A percentile compares a stretch with the other conserved stretches of the same genome.
Evolutionary conservation across 192 early-diverging fungal species (phyloP).

Genomic region (Coemansia sp.): DNA sequence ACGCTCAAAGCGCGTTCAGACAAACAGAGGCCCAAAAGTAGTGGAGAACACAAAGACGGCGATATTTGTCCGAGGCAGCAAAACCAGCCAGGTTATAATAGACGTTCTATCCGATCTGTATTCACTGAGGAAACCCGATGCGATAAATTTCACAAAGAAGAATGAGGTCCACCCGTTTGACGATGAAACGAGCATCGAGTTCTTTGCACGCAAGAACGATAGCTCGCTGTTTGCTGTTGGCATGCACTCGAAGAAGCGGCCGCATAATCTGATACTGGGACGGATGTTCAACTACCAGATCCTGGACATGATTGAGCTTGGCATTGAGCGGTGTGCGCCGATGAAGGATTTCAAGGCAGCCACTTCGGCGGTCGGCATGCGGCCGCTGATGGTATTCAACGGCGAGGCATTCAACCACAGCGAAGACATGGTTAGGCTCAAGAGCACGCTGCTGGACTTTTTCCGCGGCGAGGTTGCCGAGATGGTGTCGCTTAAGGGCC

Average conservation of each 20-base stretch:
- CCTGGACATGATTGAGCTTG: constrained; percentile 95
- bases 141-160: constrained; percentile 87
- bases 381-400: constrained; percentile 87
- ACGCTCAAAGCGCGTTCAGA: constrained; percentile 79
- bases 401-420: constrained; percentile 83
- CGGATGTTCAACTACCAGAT: constrained; percentile 93
- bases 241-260: constrained; percentile 94
- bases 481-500: constrained; percentile 78
- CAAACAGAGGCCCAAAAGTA: constrained; percentile 87
- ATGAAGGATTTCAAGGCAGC: constrained; percentile 74
- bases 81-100: constrained; percentile 81
- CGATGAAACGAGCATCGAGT: constrained; percentile 86
- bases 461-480: constrained; percentile 81
- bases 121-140: constrained; percentile 87
- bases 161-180: constrained; percentile 98
- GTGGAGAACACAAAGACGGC: constrained; percentile 91
- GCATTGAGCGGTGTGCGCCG: constrained; percentile 68
- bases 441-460: constrained; percentile 86
- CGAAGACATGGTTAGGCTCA: constrained; percentile 70
- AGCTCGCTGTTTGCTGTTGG: constrained; percentile 87
- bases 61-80: constrained; percentile 84
- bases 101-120: constrained; percentile 90
- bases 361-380: constrained; percentile 82
- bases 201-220: constrained; percentile 97
- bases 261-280: constrained; percentile 88